Conservation (phyloP, 495 filamentous ascomycete genomes). For the Cetradonia linearis region DNA sequence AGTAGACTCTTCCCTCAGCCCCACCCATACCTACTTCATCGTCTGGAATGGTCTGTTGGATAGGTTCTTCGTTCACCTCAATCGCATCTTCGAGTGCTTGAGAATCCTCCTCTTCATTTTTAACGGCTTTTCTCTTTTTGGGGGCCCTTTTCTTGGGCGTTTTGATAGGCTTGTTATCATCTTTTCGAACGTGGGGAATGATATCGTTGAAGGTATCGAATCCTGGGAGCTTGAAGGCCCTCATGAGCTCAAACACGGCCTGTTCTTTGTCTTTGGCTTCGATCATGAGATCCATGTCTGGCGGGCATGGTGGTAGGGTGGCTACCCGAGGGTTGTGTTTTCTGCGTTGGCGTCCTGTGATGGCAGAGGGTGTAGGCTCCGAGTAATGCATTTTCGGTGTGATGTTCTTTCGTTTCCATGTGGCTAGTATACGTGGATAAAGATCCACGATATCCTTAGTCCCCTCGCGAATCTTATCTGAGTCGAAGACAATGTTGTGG, state of each 20-base stretch:
- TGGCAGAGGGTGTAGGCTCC: conserved; percentile 62
- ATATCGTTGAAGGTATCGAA: conserved; percentile 68
- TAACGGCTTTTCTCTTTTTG: conserved; percentile 37
- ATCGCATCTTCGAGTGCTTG: conserved; percentile 37
- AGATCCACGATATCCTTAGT: conserved; percentile 70
- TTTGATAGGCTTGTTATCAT: conserved; percentile 60
- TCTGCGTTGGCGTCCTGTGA: conserved; percentile 63
- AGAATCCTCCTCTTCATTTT: conserved; percentile 41
- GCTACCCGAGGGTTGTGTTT: conserved; percentile 74
- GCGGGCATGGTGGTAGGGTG: conserved; percentile 69
- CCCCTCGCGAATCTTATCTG: conserved; percentile 63
- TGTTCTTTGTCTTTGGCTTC: conserved; percentile 99
- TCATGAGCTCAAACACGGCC: conserved; percentile 89
- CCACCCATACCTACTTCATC: conserved; percentile 84
- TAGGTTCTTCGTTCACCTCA: conserved; percentile 26
- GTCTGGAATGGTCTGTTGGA: conserved; percentile 41
- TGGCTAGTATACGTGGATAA: conserved; percentile 64
- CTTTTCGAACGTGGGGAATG: conserved; percentile 61
- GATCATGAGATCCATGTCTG: conserved; percentile 91
- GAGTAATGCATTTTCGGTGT: conserved; percentile 96
- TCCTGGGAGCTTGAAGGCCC: conserved; percentile 71
- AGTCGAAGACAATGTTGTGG: conserved; percentile 85
- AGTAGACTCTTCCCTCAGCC: conserved; percentile 76
- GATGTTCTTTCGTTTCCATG: conserved; percentile 79
- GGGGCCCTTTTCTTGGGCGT: conserved; percentile 41